phyloP scores from a whole-genome alignment of 139 green algal species.

The Chlamydomonas sp. region DNA sequence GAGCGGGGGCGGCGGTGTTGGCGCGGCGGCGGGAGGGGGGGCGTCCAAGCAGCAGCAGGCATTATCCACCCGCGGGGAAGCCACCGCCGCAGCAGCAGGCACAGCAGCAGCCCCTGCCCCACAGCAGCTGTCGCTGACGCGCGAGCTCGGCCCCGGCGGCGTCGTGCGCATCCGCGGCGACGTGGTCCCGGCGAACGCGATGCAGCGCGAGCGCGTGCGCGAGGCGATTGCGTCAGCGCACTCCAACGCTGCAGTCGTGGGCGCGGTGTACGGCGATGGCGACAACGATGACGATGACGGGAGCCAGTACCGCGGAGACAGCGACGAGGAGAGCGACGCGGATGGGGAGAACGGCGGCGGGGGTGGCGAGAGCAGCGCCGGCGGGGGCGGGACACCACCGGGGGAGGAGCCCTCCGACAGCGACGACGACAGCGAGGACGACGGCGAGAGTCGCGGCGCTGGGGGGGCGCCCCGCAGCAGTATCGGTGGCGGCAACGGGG shows the following conservation, averaged over 20 bases:
- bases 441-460: not conserved
- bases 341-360: not conserved
- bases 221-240: not conserved
- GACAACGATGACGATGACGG: no score
- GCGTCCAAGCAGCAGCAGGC: no score
- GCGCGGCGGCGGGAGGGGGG: no score
- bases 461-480: no score
- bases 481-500: no score
- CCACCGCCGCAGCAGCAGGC: no score
- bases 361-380: not conserved
- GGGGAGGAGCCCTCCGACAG: not conserved
- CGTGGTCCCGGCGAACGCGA: not conserved
- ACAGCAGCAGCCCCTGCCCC: no score
- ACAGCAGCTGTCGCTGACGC: not conserved
- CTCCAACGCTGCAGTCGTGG: not conserved
- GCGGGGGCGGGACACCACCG: no score
- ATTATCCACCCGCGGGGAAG: no score
- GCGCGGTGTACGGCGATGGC: not conserved
- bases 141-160: not conserved
- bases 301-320: not conserved
- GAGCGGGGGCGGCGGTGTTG: no score
- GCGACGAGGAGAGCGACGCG: not conserved
- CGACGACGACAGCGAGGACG: not conserved
- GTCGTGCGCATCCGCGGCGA: not conserved
- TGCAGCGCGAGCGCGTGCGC: not conserved